Percentiles rank a stretch among this genome's conserved stretches.
Evolutionary conservation across 345 rosid genomes (phyloP).

Genomic region (Trapa bicornis): DNA sequence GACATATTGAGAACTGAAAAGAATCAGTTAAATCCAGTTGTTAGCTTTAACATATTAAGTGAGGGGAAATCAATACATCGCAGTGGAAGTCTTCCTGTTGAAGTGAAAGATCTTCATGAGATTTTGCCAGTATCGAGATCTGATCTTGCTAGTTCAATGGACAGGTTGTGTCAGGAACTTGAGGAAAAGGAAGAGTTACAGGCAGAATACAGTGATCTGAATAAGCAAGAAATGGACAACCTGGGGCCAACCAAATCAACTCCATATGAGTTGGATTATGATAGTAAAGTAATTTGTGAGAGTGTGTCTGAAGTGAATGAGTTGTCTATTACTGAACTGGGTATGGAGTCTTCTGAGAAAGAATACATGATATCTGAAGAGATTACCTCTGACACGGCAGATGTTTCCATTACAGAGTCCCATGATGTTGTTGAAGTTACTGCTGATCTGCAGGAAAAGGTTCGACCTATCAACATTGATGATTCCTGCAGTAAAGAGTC

Average conservation of each 20-base stretch:
- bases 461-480: conserved; percentile 12
- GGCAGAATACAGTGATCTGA: conserved; percentile 24
- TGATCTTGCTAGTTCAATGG: conserved; percentile 28
- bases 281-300: conserved; percentile 23
- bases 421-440: conserved; percentile 22
- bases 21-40: conserved; percentile 23
- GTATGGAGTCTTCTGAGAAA: conserved; percentile 22
- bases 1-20: conserved; percentile 27
- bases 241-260: conserved; percentile 22
- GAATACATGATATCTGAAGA: conserved; percentile 20
- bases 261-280: conserved; percentile 12
- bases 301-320: conserved; percentile 28
- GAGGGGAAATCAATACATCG: conserved; percentile 25
- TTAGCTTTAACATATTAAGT: conserved; percentile 23
- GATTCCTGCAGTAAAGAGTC: conserved; percentile 42
- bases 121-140: conserved; percentile 41
- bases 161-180: conserved; percentile 29
- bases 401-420: conserved; percentile 17
- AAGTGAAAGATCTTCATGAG: conserved; percentile 72
- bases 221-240: conserved; percentile 27
- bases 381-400: conserved; percentile 10
- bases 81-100: conserved; percentile 41
- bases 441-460: conserved; percentile 4
- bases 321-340: conserved; percentile 26
- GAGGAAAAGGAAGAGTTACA: conserved; percentile 38